phyloP scores from a whole-genome alignment of 1,284 basidiomycete genomes.

The Trametes hirsuta region DNA sequence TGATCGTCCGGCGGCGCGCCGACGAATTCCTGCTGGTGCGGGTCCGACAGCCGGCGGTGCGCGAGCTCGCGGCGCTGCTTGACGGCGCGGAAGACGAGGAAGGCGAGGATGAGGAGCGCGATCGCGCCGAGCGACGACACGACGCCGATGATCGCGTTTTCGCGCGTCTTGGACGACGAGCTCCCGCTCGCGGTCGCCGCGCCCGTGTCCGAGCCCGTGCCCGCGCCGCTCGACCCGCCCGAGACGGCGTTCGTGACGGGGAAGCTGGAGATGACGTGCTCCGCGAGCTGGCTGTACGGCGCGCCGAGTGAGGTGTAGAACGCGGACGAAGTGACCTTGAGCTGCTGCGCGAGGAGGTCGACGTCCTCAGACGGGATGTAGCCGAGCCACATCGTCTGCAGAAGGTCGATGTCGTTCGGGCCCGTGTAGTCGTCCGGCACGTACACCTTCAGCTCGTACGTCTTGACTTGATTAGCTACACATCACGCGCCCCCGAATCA shows the following conservation, averaged over 20 bases:
- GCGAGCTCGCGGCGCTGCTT: constrained; percentile 62
- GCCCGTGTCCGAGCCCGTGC: constrained; percentile 11
- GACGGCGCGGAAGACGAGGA: constrained; percentile 62
- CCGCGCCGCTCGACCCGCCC: constrained; percentile 5
- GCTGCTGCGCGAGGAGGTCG: constrained; percentile 53
- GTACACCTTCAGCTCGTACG: constrained; percentile 63
- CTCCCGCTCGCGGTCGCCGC: constrained; percentile 13
- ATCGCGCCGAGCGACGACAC: constrained; percentile 75
- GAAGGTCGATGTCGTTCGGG: constrained; percentile 45
- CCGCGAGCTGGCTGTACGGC: constrained; percentile 54
- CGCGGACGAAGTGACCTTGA: constrained; percentile 54
- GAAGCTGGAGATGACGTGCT: constrained; percentile 62
- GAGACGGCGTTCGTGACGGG: constrained; percentile 47
- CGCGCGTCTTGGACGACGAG: constrained; percentile 45
- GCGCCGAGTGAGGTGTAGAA: constrained; percentile 56
- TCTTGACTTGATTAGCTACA: constrained; percentile 47
- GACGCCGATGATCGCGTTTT: constrained; percentile 82
- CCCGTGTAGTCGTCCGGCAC: constrained; percentile 54
- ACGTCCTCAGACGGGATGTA: constrained; percentile 60
- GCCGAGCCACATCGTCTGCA: constrained; percentile 63
- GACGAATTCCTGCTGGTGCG: constrained; percentile 33
- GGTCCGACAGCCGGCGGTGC: constrained; percentile 65
- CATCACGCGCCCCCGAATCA: neutral
- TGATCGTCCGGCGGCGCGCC: constrained; percentile 59
- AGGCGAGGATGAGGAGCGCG: constrained; percentile 65